phyloP scores from a whole-genome alignment of 306 rosid species.

The Oemleria cerasiformis region DNA sequence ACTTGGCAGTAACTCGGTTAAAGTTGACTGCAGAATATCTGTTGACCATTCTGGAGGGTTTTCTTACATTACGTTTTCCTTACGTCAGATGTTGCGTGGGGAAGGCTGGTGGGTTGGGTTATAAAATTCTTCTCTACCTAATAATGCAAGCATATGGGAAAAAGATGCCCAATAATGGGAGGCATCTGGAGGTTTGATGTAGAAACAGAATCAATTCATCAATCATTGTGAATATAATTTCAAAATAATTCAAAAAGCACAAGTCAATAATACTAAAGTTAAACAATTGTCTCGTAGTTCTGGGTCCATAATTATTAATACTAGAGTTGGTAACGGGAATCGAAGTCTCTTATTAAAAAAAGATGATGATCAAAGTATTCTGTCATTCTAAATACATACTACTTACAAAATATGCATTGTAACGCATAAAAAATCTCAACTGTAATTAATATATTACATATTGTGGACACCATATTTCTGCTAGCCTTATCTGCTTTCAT shows the following conservation, averaged over 20 bases:
- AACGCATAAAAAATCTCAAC: slow-evolving; percentile 22
- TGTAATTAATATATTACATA: slow-evolving; percentile 32
- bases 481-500: slow-evolving; percentile 31
- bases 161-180: background rate
- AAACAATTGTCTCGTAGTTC: too few relatives aligned
- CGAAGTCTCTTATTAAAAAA: background rate
- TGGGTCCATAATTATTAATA: too few relatives aligned
- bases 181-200: background rate
- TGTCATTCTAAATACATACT: slow-evolving; percentile 24
- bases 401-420: slow-evolving; percentile 13
- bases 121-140: background rate
- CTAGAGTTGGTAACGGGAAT: background rate
- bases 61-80: background rate
- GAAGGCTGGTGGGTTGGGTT: background rate
- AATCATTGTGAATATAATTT: background rate
- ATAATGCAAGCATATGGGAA: background rate
- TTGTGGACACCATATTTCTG: slow-evolving; percentile 23
- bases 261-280: too few relatives aligned
- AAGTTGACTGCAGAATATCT: background rate
- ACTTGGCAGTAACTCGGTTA: slow-evolving; percentile 1
- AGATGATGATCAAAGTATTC: slow-evolving; percentile 8
- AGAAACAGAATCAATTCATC: background rate
- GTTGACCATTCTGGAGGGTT: background rate
- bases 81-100: background rate
- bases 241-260: background rate